A percentile compares a stretch with the other conserved stretches of the same genome.
phyloP scores from a whole-genome alignment of 2,329 filamentous ascomycete species.

The Alternaria rosae region DNA sequence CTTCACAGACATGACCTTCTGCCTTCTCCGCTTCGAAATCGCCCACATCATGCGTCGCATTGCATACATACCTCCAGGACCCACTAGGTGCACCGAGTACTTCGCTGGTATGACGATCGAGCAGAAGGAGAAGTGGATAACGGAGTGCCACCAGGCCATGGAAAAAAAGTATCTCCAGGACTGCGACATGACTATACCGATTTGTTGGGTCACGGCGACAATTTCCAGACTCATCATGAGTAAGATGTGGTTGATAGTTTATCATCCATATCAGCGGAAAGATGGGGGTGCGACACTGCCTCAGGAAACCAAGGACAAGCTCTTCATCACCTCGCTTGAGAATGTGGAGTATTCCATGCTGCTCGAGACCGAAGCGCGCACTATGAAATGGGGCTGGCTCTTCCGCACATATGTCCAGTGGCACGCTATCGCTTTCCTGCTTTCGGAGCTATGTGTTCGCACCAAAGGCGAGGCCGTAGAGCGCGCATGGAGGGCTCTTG shows the following conservation, averaged over 20 bases:
- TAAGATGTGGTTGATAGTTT: slow-evolving; percentile 79
- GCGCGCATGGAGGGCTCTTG: slow-evolving; percentile 66
- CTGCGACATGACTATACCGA: slow-evolving; percentile 63
- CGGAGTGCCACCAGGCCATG: slow-evolving; percentile 55
- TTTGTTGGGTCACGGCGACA: slow-evolving; percentile 74
- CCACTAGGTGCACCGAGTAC: slow-evolving; percentile 52
- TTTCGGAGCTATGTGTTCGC: slow-evolving; percentile 66
- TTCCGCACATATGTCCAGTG: slow-evolving; percentile 71
- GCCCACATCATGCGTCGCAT: slow-evolving; percentile 57
- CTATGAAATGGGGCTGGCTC: slow-evolving; percentile 70
- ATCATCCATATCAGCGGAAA: slow-evolving; percentile 73
- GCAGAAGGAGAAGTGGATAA: slow-evolving; percentile 60
- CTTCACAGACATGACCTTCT: slow-evolving; percentile 67
- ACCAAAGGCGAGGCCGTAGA: slow-evolving; percentile 65
- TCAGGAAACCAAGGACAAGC: slow-evolving; percentile 69
- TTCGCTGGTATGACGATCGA: slow-evolving; percentile 55
- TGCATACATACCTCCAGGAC: slow-evolving; percentile 54
- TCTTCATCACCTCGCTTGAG: slow-evolving; percentile 76
- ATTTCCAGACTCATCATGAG: slow-evolving; percentile 75
- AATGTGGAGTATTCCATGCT: slow-evolving; percentile 75
- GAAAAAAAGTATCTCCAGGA: slow-evolving; percentile 60
- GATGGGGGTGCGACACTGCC: slow-evolving; percentile 63
- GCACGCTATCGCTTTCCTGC: slow-evolving; percentile 68
- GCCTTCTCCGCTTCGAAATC: slow-evolving; percentile 62
- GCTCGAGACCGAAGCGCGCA: slow-evolving; percentile 68